Evolutionary conservation across 2,329 filamentous ascomycete genomes (phyloP).

Genomic region (Ophiosphaerella herpotricha): DNA sequence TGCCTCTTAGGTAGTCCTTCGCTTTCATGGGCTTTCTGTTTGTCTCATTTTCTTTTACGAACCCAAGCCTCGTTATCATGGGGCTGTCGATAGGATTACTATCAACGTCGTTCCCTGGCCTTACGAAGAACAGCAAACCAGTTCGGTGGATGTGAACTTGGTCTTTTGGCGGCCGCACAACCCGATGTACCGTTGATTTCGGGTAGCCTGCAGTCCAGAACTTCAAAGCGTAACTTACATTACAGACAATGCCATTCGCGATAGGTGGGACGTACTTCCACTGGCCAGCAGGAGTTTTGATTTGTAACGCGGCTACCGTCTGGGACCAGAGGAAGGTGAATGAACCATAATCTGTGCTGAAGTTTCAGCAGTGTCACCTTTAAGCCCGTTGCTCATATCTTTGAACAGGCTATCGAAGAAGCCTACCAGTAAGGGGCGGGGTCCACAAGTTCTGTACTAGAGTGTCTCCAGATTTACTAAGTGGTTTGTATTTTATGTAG

Average conservation of each 20-base stretch:
- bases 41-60: conserved; percentile 19
- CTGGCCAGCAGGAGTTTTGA: conserved; percentile 50
- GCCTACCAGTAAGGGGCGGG: conserved; percentile 17
- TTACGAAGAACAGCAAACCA: conserved; percentile 50
- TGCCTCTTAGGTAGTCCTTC: too few species aligned
- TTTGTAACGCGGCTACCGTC: conserved; percentile 54
- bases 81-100: conserved; percentile 40
- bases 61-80: conserved; percentile 37
- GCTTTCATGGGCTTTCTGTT: too few species aligned
- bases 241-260: conserved; percentile 55
- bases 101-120: conserved; percentile 45
- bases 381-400: too few species aligned
- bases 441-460: too few species aligned
- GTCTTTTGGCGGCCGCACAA: conserved; percentile 53
- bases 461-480: too few species aligned
- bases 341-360: too few species aligned
- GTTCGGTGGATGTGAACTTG: conserved; percentile 44
- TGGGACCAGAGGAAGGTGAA: conserved; percentile 53
- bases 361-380: too few species aligned
- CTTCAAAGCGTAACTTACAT: conserved; percentile 51
- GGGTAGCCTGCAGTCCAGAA: conserved; percentile 51
- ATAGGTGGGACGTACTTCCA: conserved; percentile 56
- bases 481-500: conserved; percentile 33
- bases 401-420: conserved; percentile 49
- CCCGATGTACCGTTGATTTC: conserved; percentile 57